Conservation (phyloP, 202 grass and related monocot species). For the Schoenoplectus tabernaemontani region DNA sequence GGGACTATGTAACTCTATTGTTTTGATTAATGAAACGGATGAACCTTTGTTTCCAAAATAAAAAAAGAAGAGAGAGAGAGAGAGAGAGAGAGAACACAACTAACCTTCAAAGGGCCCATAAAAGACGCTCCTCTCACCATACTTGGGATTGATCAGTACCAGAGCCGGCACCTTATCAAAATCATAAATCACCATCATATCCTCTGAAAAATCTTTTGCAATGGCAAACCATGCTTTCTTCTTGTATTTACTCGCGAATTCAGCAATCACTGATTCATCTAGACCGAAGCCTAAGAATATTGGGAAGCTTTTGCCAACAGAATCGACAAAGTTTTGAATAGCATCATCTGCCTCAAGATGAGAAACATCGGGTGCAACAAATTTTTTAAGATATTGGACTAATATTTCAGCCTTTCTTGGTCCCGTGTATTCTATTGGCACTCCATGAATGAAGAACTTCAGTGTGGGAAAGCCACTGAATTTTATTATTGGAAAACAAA, state of each 20-base stretch:
- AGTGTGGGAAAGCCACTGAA: conserved; percentile 81
- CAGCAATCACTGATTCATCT: conserved; percentile 60
- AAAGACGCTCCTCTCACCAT: conserved; percentile 68
- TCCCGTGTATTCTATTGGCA: conserved; percentile 82
- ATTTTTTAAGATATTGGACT: conserved; percentile 78
- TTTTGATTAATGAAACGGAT: no score
- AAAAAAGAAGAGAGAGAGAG: no score
- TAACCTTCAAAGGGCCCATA: conserved; percentile 99
- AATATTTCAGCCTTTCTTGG: conserved; percentile 80
- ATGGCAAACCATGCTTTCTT: conserved; percentile 92
- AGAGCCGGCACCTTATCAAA: conserved; percentile 78
- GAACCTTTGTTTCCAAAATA: no score
- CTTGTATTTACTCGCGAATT: conserved; percentile 82
- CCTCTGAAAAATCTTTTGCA: conserved; percentile 91
- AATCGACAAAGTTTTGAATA: conserved; percentile 59
- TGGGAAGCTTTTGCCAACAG: conserved; percentile 60
- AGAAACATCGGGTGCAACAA: conserved; percentile 79
- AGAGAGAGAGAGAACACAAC: no score
- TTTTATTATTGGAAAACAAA: neutral
- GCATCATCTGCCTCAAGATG: conserved; percentile 51
- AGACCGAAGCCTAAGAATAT: conserved; percentile 91
- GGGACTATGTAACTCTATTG: no score
- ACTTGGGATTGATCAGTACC: conserved; percentile 68
- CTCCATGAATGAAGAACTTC: conserved; percentile 84
- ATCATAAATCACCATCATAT: conserved; percentile 65